These are phyloP conservation scores for Sarcomyxa edulis DNA, from an alignment of 768 basidiomycete genomes.

Conservation along the genomic window DNA sequence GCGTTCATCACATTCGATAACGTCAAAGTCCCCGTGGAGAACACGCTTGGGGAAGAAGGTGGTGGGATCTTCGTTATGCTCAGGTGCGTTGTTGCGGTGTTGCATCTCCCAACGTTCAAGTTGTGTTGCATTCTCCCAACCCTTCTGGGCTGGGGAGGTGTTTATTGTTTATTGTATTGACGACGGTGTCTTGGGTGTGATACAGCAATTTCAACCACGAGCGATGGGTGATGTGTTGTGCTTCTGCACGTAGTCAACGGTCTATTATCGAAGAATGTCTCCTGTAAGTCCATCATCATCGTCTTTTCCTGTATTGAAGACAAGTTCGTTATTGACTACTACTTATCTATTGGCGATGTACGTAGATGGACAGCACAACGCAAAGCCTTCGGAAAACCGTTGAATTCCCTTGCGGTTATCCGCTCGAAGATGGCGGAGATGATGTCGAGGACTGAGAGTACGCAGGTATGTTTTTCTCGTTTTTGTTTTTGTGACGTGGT, in stretches of 20 bases:
- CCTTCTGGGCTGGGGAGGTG: too few relatives aligned
- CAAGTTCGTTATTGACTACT: not conserved
- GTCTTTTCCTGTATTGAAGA: not conserved
- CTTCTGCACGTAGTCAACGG: constrained; percentile 52
- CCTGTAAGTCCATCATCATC: constrained; percentile 45
- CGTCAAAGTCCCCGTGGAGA: constrained; percentile 81
- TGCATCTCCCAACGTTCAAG: not conserved
- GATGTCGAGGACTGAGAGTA: constrained; percentile 67
- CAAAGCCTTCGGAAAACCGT: constrained; percentile 86
- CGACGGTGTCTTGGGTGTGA: constrained; percentile 60
- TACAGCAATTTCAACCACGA: constrained; percentile 94
- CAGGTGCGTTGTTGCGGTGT: constrained; percentile 13
- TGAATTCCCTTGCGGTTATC: constrained; percentile 82
- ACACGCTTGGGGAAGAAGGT: constrained; percentile 58
- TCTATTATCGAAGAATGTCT: constrained; percentile 74
- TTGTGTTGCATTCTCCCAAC: not conserved
- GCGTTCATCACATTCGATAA: constrained; percentile 80
- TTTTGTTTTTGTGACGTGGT: not conserved
- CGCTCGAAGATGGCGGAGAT: constrained; percentile 83
- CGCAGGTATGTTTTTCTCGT: constrained; percentile 40
- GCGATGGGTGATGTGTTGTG: constrained; percentile 69
- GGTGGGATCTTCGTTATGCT: constrained; percentile 41
- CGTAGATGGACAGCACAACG: constrained; percentile 80
- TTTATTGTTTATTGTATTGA: too few relatives aligned
- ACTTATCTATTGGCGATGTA: not conserved